These are phyloP conservation scores for Sugiyamaella japonica DNA, from an alignment of 1,139 yeast species.

Conservation along the genomic window DNA sequence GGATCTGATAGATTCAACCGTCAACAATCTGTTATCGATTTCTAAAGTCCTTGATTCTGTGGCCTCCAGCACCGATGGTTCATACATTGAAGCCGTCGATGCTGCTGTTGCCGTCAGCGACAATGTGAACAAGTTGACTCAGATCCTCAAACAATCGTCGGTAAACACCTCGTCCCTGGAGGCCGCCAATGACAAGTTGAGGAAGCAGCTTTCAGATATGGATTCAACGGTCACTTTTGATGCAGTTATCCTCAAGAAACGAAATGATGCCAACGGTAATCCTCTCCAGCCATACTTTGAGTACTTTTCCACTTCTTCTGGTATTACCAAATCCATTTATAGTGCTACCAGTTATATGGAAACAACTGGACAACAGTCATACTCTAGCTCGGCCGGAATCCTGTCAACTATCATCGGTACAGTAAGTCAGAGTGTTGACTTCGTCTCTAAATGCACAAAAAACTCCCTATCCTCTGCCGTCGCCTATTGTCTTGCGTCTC, in stretches of 20 bases:
- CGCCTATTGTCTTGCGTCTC: slow-evolving; percentile 7
- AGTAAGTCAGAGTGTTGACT: slow-evolving; percentile 1
- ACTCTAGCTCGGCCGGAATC: neutral
- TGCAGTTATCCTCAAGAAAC: neutral
- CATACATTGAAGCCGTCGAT: slow-evolving; percentile 2
- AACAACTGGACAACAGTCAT: neutral
- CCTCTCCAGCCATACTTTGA: slow-evolving; percentile 2
- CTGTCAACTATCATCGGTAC: neutral
- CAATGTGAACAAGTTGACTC: slow-evolving; percentile 2
- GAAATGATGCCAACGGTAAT: neutral
- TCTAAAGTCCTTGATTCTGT: neutral
- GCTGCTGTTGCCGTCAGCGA: slow-evolving; percentile 11
- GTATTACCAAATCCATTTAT: slow-evolving; percentile 6
- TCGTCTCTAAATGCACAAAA: neutral
- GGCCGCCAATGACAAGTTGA: neutral
- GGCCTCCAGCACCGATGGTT: neutral
- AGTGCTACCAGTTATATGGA: neutral
- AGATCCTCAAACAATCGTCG: neutral
- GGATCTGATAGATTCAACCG: neutral
- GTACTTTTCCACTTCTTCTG: slow-evolving; percentile 1
- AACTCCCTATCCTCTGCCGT: slow-evolving; percentile 3
- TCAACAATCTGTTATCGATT: neutral
- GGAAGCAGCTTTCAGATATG: neutral
- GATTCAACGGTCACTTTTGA: slow-evolving; percentile 1
- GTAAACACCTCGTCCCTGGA: slow-evolving; percentile 3